Conservation (phyloP, 768 basidiomycete species). For the Gelatoporia subvermispora region DNA sequence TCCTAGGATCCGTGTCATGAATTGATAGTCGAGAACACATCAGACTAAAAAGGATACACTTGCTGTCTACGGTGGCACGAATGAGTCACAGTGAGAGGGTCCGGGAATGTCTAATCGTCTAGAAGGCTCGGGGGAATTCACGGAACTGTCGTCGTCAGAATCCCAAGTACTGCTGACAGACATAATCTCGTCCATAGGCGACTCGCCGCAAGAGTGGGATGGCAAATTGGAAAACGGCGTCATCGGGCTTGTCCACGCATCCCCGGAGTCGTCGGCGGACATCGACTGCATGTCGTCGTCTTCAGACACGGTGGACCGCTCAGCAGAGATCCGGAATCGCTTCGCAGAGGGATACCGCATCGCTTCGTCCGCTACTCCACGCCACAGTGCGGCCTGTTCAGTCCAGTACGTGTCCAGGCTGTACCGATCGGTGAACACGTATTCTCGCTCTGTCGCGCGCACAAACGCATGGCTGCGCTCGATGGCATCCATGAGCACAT, state of each 20-base stretch:
- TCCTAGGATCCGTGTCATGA: too few species aligned
- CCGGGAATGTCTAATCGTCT: too few species aligned
- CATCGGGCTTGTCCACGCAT: background rate
- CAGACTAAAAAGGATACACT: too few species aligned
- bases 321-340: conserved; percentile 34
- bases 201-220: conserved; percentile 4
- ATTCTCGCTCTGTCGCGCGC: conserved; percentile 11
- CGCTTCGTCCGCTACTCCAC: conserved; percentile 13
- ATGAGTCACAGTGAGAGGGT: too few species aligned
- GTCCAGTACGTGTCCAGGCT: conserved; percentile 35
- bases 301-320: conserved; percentile 35
- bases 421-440: conserved; percentile 24
- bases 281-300: conserved; percentile 2
- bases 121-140: too few species aligned
- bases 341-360: conserved; percentile 5
- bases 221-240: conserved; percentile 2
- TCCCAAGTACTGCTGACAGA: too few species aligned
- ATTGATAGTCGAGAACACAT: background rate
- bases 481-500: conserved; percentile 26
- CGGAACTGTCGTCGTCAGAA: too few species aligned
- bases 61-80: too few species aligned
- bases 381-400: conserved; percentile 26
- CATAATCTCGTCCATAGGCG: too few species aligned
- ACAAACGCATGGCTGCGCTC: conserved; percentile 17
- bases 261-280: background rate